These are phyloP conservation scores for Mollisiaceae sp. DNA, from an alignment of 2,329 filamentous ascomycete genomes.

Conservation along the genomic window DNA sequence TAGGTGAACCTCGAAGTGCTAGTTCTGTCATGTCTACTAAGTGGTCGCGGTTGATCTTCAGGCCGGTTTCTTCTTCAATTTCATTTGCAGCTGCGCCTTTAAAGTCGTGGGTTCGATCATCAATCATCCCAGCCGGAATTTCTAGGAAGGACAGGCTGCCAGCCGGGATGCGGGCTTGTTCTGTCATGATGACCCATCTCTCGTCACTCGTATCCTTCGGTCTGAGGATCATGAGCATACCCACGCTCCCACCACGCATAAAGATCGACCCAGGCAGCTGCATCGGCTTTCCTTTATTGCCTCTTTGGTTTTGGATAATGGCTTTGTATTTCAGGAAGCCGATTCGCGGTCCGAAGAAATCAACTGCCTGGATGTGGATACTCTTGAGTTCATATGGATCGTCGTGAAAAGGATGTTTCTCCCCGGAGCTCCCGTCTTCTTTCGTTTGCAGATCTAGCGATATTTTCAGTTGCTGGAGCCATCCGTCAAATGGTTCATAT, in stretches of 20 bases:
- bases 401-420: constrained; percentile 49
- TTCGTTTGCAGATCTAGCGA: constrained; percentile 14
- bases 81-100: constrained; percentile 60
- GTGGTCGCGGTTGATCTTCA: constrained; percentile 51
- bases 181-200: constrained; percentile 28
- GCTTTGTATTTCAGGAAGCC: constrained; percentile 63
- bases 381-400: constrained; percentile 57
- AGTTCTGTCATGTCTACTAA: constrained; percentile 57
- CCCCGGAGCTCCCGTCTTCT: constrained; percentile 46
- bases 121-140: constrained; percentile 21
- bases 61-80: constrained; percentile 61
- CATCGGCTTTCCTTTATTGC: constrained; percentile 19
- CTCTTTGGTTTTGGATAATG: constrained; percentile 49
- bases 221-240: constrained; percentile 27
- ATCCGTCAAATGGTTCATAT: constrained; percentile 7
- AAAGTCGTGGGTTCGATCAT: constrained; percentile 57
- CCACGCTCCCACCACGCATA: constrained; percentile 52
- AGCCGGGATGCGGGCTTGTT: constrained; percentile 24
- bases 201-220: constrained; percentile 21
- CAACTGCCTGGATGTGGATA: constrained; percentile 58
- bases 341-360: constrained; percentile 53
- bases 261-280: constrained; percentile 59
- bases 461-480: constrained; percentile 10
- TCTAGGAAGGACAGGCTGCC: constrained; percentile 26
- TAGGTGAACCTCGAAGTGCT: constrained; percentile 36